phyloP scores from a whole-genome alignment of 1,284 basidiomycete genomes.

The Lentinus polychrous region DNA sequence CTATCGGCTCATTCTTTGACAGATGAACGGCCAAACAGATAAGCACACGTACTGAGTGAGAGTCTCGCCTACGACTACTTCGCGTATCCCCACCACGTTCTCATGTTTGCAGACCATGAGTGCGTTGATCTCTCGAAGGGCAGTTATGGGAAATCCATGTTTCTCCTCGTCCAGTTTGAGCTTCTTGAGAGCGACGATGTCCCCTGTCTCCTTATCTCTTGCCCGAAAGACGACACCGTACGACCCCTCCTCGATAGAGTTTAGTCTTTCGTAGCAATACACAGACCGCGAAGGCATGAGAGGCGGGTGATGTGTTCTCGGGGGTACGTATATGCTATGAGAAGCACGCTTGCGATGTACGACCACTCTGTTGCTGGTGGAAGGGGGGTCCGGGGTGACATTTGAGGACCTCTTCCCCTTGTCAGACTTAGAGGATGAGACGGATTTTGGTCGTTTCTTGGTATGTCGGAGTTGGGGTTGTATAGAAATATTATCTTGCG shows the following conservation, averaged over 20 bases:
- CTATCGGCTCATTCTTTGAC: background rate
- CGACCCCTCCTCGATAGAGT: constrained; percentile 98
- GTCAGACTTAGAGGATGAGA: constrained; percentile 12
- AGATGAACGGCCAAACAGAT: constrained; percentile 6
- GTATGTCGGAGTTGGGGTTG: constrained; percentile 27
- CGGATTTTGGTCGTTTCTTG: constrained; percentile 43
- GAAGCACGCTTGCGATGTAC: constrained; percentile 19
- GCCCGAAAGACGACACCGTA: constrained; percentile 98
- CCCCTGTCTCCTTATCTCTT: constrained; percentile 86
- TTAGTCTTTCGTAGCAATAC: constrained; percentile 88
- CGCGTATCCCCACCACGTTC: constrained; percentile 91
- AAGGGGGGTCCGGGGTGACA: constrained; percentile 4
- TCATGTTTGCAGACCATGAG: constrained; percentile 90
- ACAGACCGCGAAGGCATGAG: constrained; percentile 84
- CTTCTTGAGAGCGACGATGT: constrained; percentile 96
- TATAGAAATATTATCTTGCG: constrained; percentile 12
- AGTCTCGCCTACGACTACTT: constrained; percentile 99
- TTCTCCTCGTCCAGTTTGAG: constrained; percentile 98
- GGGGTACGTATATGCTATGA: constrained; percentile 68
- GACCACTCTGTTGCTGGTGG: constrained; percentile 8
- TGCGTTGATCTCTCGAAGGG: constrained; percentile 90
- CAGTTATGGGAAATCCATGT: constrained; percentile 97
- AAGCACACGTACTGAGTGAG: constrained; percentile 86
- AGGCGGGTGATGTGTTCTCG: constrained; percentile 67
- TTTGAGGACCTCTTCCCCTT: constrained; percentile 3